Evolutionary conservation across 163 green algal genomes (phyloP).

Genomic region (Volvox carteri): DNA sequence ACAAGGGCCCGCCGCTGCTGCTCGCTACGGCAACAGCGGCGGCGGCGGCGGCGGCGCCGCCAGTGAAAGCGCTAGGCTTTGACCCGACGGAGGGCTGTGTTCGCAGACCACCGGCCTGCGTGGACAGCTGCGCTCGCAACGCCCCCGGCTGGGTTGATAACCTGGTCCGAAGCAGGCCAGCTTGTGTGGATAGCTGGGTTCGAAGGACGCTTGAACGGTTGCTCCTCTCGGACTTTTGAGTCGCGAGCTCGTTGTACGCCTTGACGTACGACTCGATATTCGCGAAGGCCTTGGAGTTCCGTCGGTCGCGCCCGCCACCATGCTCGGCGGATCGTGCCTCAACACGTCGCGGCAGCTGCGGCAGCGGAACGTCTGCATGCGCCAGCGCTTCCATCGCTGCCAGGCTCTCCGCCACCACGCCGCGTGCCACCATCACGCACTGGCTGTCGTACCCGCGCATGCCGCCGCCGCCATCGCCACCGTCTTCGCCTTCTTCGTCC

Average conservation of each 20-base stretch:
- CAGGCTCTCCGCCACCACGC: constrained; percentile 23
- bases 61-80: not conserved
- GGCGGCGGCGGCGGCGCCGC: not conserved
- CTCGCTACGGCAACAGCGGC: not conserved
- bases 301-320: not conserved
- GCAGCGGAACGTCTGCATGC: constrained; percentile 38
- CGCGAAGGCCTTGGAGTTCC: not conserved
- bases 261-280: constrained; percentile 33
- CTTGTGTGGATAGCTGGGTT: not conserved
- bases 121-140: not conserved
- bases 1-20: not conserved
- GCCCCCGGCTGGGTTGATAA: not conserved
- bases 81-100: not conserved
- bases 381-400: constrained; percentile 40
- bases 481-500: not conserved
- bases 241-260: constrained; percentile 31
- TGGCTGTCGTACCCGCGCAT: not conserved
- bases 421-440: not conserved
- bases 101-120: not conserved
- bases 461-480: not conserved
- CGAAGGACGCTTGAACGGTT: not conserved
- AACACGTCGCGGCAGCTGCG: constrained; percentile 25
- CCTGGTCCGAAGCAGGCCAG: not conserved
- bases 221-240: not conserved
- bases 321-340: not conserved